Conservation (phyloP, 495 filamentous ascomycete species). For the Aspergillus mulundensis region DNA sequence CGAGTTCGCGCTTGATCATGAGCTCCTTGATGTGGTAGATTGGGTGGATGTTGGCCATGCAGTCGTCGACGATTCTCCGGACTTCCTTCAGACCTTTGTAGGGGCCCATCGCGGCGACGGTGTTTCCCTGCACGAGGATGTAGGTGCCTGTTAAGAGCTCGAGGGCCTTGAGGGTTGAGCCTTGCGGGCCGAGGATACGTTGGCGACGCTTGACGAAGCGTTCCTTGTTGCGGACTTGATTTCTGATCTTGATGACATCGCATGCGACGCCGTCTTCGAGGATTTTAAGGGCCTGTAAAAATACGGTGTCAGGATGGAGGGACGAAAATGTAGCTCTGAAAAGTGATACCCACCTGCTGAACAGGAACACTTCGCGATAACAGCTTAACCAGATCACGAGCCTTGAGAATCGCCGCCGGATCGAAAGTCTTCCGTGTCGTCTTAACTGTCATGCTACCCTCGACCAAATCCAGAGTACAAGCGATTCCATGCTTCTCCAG, state of each 20-base stretch:
- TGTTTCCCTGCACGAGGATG: constrained; percentile 96
- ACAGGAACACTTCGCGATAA: constrained; percentile 89
- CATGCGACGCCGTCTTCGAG: constrained; percentile 84
- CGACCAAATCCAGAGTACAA: constrained; percentile 88
- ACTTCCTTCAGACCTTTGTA: constrained; percentile 94
- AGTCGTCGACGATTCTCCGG: constrained; percentile 84
- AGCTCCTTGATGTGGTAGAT: constrained; percentile 97
- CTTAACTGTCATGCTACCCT: constrained; percentile 93
- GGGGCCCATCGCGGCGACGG: constrained; percentile 83
- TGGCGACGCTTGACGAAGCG: constrained; percentile 96
- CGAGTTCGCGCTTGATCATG: constrained; percentile 98
- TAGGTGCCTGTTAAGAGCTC: constrained; percentile 94
- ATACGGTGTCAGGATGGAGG: too few species aligned
- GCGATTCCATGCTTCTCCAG: constrained; percentile 79
- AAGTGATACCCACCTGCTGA: constrained; percentile 57
- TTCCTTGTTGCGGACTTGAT: constrained; percentile 88
- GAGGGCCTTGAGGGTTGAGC: constrained; percentile 85
- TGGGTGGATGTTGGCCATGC: constrained; percentile 92
- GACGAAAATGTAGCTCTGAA: too few species aligned
- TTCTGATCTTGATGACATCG: constrained; percentile 93
- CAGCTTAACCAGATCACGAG: constrained; percentile 89
- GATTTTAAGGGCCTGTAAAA: constrained; percentile 71
- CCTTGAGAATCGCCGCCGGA: constrained; percentile 90
- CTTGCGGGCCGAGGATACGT: constrained; percentile 80
- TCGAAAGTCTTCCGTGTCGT: constrained; percentile 95